Base-by-base conservation (phyloP, 148 eudicot genomes). In the Camellia granthamiana region DNA sequence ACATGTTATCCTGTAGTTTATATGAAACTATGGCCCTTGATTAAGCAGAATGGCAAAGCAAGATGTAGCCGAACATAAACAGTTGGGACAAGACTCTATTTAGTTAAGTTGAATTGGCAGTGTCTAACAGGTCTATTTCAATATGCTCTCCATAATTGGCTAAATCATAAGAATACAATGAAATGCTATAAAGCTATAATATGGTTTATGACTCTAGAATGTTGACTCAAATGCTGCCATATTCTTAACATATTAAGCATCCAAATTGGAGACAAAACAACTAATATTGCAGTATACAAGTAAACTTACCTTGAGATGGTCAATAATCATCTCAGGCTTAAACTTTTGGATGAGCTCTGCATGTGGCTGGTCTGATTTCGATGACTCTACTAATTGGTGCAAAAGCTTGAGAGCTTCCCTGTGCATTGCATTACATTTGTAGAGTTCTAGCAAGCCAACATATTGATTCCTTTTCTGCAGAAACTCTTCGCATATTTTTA, bases 251-350 rank as follows among this genome's bases (percentile, higher is more conserved):
- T 62, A 76, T 18, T 38, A 78, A 38, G 70, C 46, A 51, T 6
- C 10, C 60, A 64, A 21, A 72, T 58, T 41, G 23, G 23, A 23
- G 23, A 23, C 23, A 23, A 23, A 23, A 23, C 23, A 23, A 69
- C 10, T 69, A 56, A 16, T 5, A 58, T 18, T 11, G 18, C 23
- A 61, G 19, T 67, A n/a, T 54, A 78, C 13, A 2, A 78, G 56
- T 18, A 78, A 78, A 77, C 81, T 87, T 84, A 97, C 99, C 91
- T 91, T 97, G 56, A 97, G 94, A 86, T 97, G 94, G 44, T 94
- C 98, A 85, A 97, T 90, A 67, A 97, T 88, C 99, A 92, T 92
- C 74, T n/a, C 92, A 72, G 98, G 97, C 78, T 94, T 92, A 87
- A 94, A 97, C 69, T 92, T 92, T 78, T 88, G 90, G 61, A 81